Conservation (phyloP, 257 asterid genomes). For the Plectranthus barbatus region DNA sequence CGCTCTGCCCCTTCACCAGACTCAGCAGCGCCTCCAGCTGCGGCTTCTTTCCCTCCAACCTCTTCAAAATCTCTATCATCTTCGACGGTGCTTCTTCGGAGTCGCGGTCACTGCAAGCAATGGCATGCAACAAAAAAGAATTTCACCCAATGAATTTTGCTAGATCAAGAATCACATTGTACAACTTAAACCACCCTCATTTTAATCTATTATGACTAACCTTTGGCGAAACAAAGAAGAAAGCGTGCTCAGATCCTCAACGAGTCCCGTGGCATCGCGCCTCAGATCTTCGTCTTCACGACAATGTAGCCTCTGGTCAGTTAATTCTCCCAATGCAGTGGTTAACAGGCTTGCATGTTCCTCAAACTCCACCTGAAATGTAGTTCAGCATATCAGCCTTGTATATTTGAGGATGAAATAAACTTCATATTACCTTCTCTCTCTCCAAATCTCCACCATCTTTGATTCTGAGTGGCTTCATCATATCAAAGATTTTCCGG, state of each 20-base stretch:
- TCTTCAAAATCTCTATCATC: slow-evolving; percentile 16
- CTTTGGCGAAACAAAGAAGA: too few relatives aligned
- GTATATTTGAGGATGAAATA: background rate
- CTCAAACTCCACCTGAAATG: slow-evolving; percentile 21
- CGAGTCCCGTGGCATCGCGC: background rate
- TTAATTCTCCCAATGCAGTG: background rate
- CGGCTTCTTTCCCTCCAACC: slow-evolving; percentile 9
- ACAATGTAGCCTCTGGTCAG: too few relatives aligned
- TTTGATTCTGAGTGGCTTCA: background rate
- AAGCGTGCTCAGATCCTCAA: too few relatives aligned
- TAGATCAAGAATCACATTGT: too few relatives aligned
- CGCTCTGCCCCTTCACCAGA: too few relatives aligned
- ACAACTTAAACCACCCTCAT: too few relatives aligned
- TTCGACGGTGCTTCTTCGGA: too few relatives aligned
- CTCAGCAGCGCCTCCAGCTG: too few relatives aligned
- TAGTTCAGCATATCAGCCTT: background rate
- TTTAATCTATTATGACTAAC: too few relatives aligned
- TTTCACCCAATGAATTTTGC: too few relatives aligned
- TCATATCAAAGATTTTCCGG: slow-evolving; percentile 7
- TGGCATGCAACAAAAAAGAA: too few relatives aligned
- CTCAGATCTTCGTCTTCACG: slow-evolving; percentile 6
- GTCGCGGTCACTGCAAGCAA: too few relatives aligned
- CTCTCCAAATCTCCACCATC: background rate
- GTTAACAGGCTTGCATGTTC: background rate
- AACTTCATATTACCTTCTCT: slow-evolving; percentile 27